Evolutionary conservation across 345 rosid genomes (phyloP), one percentile per base, ranked within the genome.

Genomic region (Cardamine occulta): DNA sequence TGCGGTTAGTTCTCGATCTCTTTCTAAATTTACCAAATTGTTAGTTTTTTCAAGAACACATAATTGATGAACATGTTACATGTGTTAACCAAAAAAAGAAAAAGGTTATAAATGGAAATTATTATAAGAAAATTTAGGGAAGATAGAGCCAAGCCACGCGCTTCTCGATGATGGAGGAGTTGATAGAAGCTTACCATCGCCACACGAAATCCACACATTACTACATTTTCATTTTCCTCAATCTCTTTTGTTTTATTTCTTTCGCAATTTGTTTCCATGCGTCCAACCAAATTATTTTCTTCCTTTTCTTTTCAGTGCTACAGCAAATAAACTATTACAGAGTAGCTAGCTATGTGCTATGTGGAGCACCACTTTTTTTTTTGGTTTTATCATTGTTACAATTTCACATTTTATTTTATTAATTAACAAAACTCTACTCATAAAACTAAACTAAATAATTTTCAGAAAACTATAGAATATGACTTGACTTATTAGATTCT

Each of bases 1-100:
- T 19, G 68, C 42, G 67, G 73, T 74, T 74, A 74, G 79, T 67
- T 75, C 45, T 58, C 44, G 9, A 67, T 75, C 74, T 58, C 62
- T 67, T 26, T 75, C 79, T 15, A 49, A 49, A 49, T 48, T 26
- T 28, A 75, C 79, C 68, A 75, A 75, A 75, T 14, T 37, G 73
- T 59, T 67, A 75, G 66, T 21, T 39, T 60, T 62, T 52, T n/a
- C 17, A 68, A 61, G 48, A 55, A 42, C 47, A 39, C 29, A 51
- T 60, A 49, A 68, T 40, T 29, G 74, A 44, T 60, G 68, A 68
- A 42, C 79, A 68, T 68, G 57, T 52, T 61, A 62, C 74, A 61
- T 76, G 70, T 68, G 48, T 63, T 76, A 32, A 68, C 70, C 64
- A 18, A 58, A 67, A 58, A 58, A 42, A 29, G 63, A 69, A 69